Percentiles rank a stretch among this genome's conserved stretches.
Evolutionary conservation across 768 basidiomycete species (phyloP).

Genomic region (Tricholoma sp.): DNA sequence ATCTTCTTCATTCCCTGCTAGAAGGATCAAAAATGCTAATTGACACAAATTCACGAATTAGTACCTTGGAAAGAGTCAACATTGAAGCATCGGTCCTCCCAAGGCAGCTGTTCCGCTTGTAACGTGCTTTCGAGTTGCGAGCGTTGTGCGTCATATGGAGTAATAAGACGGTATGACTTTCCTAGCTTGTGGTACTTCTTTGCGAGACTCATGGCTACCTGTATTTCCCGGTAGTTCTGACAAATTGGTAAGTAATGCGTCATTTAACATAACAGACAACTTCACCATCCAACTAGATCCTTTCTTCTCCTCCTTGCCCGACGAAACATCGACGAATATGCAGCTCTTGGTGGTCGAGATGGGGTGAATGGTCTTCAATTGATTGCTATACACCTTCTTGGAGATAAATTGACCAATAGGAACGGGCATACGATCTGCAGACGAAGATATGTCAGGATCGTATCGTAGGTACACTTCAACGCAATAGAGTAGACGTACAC

Average conservation of each 20-base stretch:
- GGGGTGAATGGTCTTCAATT: slow-evolving; percentile 43
- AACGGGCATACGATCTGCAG: slow-evolving; percentile 56
- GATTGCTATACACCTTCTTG: slow-evolving; percentile 46
- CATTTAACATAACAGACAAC: neutral
- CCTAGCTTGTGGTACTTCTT: slow-evolving; percentile 32
- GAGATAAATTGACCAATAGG: slow-evolving; percentile 62
- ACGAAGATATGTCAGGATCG: neutral
- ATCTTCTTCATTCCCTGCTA: slow-evolving; percentile 66
- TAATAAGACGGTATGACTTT: slow-evolving; percentile 54
- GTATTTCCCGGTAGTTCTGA: slow-evolving; percentile 52
- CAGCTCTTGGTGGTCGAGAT: slow-evolving; percentile 36
- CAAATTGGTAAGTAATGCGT: neutral
- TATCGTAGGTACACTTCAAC: neutral
- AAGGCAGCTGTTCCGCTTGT: slow-evolving; percentile 38
- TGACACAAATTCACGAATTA: slow-evolving; percentile 1
- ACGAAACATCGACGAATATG: slow-evolving; percentile 49
- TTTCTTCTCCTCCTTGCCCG: slow-evolving; percentile 25
- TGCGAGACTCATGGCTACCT: slow-evolving; percentile 42
- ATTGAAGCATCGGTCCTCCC: slow-evolving; percentile 65
- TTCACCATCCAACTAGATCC: slow-evolving; percentile 36
- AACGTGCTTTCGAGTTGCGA: slow-evolving; percentile 45
- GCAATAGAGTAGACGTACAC: slow-evolving; percentile 35
- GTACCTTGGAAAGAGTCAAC: slow-evolving; percentile 77
- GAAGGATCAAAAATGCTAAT: neutral
- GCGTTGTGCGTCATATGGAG: slow-evolving; percentile 72